These are phyloP conservation scores for Asterella californica DNA, from an alignment of 225 moss, liverwort and hornwort genomes.

Conservation along the genomic window DNA sequence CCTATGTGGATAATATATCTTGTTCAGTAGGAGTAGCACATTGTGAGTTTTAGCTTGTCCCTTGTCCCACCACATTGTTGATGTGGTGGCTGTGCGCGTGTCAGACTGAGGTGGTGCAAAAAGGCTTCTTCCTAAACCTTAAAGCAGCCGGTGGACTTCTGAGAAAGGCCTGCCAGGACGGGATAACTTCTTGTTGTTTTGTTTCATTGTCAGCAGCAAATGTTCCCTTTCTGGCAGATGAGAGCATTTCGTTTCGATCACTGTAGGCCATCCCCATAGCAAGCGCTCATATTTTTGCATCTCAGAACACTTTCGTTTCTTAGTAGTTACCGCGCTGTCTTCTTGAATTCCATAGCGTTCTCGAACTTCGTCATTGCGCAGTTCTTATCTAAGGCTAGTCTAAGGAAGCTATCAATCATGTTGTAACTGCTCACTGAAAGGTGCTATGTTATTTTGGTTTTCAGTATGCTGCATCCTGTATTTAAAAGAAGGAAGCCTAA, in stretches of 20 bases:
- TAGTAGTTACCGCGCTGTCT: too few relatives aligned
- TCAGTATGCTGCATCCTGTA: background rate
- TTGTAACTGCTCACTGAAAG: too few relatives aligned
- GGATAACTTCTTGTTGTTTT: slow-evolving; percentile 14
- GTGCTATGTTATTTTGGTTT: background rate
- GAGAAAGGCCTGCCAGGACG: slow-evolving; percentile 15
- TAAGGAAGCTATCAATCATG: too few relatives aligned
- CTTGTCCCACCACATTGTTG: background rate
- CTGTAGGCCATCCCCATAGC: too few relatives aligned
- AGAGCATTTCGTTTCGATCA: too few relatives aligned
- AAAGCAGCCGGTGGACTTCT: slow-evolving; percentile 29
- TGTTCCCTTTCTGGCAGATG: too few relatives aligned
- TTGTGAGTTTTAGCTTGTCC: background rate
- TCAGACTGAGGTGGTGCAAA: slow-evolving; percentile 31
- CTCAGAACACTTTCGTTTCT: too few relatives aligned
- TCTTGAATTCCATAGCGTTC: too few relatives aligned
- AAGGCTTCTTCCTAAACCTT: slow-evolving; percentile 39
- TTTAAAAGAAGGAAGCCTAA: background rate
- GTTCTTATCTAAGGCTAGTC: too few relatives aligned
- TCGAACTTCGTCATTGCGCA: too few relatives aligned
- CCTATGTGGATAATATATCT: background rate
- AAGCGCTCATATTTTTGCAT: too few relatives aligned
- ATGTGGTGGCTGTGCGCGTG: background rate
- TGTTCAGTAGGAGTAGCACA: background rate
- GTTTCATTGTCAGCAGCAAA: background rate